A percentile compares a stretch with the other conserved stretches of the same genome.
Evolutionary conservation across 495 filamentous ascomycete genomes (phyloP).

Genomic region (Trichocladium uniseriatum): DNA sequence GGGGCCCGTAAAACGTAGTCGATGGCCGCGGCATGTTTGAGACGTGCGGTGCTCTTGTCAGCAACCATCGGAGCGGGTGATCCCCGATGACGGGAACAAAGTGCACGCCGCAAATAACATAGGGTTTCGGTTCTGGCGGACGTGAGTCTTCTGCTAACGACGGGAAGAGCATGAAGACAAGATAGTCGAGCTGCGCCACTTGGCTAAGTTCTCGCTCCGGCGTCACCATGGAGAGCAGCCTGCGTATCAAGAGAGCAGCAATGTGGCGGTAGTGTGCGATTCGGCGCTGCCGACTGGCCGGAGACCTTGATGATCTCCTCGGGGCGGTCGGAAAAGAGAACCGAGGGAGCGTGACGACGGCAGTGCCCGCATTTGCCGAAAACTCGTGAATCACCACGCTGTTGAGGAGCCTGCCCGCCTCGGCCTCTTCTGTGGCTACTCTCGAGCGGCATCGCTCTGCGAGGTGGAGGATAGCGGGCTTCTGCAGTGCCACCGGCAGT

Average conservation of each 20-base stretch:
- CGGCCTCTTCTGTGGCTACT: constrained; percentile 25
- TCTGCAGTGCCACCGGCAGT: constrained; percentile 62
- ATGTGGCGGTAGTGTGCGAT: constrained; percentile 27
- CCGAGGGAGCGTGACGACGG: constrained; percentile 32
- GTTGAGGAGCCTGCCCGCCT: constrained; percentile 24
- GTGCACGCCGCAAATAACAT: constrained; percentile 46
- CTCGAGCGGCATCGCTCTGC: constrained; percentile 30
- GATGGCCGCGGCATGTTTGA: constrained; percentile 20
- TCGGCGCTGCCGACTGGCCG: constrained; percentile 20
- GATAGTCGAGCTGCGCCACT: constrained; percentile 25
- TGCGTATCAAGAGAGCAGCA: constrained; percentile 32
- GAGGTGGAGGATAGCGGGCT: constrained; percentile 52
- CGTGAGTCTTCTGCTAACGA: constrained; percentile 10
- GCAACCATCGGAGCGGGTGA: constrained; percentile 27
- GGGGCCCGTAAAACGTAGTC: constrained; percentile 10
- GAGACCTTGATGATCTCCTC: constrained; percentile 8
- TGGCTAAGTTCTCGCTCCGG: constrained; percentile 28
- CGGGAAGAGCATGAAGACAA: constrained; percentile 32
- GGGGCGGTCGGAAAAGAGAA: constrained; percentile 10
- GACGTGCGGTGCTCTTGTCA: constrained; percentile 32
- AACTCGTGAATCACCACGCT: constrained; percentile 31
- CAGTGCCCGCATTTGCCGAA: constrained; percentile 32
- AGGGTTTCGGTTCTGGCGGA: constrained; percentile 30
- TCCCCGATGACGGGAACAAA: constrained; percentile 38
- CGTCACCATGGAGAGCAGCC: constrained; percentile 30